phyloP scores from a whole-genome alignment of 495 filamentous ascomycete species.

The Podospora tetraspora region DNA sequence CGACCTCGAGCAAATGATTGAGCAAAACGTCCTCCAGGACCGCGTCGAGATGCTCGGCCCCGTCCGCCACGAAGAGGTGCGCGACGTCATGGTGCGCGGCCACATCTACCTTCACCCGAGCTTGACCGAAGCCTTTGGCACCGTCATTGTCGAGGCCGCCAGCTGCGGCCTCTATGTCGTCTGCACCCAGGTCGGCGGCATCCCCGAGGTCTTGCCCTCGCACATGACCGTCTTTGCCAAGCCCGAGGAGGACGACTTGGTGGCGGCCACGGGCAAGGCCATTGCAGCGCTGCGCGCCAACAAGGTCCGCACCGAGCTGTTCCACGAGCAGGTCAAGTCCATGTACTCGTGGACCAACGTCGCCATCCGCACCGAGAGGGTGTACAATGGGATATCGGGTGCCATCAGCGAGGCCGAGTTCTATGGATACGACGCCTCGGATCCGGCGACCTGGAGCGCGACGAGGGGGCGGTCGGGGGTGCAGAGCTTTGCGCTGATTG shows the following conservation, averaged over 20 bases:
- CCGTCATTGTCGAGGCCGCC: constrained; percentile 94
- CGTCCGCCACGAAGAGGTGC: constrained; percentile 90
- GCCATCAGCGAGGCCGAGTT: constrained; percentile 79
- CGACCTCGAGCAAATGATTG: constrained; percentile 95
- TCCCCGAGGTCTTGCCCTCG: constrained; percentile 87
- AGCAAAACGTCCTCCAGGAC: constrained; percentile 91
- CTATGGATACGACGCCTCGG: constrained; percentile 65
- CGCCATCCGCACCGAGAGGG: constrained; percentile 83
- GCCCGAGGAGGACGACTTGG: constrained; percentile 88
- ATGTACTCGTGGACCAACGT: constrained; percentile 99
- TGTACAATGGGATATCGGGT: constrained; percentile 87
- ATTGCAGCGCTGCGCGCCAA: constrained; percentile 76
- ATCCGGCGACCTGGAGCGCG: constrained; percentile 57
- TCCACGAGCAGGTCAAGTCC: constrained; percentile 91
- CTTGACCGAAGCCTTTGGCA: constrained; percentile 94
- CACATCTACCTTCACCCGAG: constrained; percentile 96
- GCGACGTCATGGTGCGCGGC: constrained; percentile 96
- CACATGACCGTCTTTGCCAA: constrained; percentile 94
- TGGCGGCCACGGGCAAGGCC: constrained; percentile 72
- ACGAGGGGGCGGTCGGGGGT: constrained; percentile 69
- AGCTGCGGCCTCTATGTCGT: constrained; percentile 94
- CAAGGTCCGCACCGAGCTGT: constrained; percentile 82
- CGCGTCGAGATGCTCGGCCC: constrained; percentile 87
- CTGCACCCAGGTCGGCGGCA: constrained; percentile 91
- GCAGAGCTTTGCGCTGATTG: constrained; percentile 85